Conservation (phyloP, 2,329 filamentous ascomycete genomes). For the Aureobasidium subglaciale region DNA sequence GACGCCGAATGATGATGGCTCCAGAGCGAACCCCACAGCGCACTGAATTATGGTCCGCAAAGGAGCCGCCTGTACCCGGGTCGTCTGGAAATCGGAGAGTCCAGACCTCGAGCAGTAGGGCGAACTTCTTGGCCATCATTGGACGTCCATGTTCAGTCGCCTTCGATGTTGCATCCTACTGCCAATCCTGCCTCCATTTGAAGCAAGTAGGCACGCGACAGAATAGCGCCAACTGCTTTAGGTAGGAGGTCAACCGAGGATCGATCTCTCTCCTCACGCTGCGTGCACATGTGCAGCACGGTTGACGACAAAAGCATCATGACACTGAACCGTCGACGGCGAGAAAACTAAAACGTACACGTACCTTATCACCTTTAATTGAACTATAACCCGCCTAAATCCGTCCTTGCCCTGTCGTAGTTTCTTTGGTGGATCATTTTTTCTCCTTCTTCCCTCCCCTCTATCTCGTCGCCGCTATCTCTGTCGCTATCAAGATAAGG, state of each 20-base stretch:
- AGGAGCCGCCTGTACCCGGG: background rate
- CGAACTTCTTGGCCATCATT: background rate
- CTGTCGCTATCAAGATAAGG: conserved; percentile 13
- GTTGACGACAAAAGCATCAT: conserved; percentile 7
- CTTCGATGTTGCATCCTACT: background rate
- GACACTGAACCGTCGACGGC: conserved; percentile 2
- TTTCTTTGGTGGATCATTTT: background rate
- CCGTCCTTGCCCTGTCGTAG: background rate
- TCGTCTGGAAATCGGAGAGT: background rate
- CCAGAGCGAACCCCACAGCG: background rate
- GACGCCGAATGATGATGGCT: background rate
- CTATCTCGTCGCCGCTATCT: conserved; percentile 9
- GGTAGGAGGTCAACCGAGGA: conserved; percentile 3
- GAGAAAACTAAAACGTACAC: conserved; percentile 9
- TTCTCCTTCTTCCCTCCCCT: background rate
- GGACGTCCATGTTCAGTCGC: background rate
- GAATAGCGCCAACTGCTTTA: conserved; percentile 5
- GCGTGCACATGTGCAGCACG: background rate
- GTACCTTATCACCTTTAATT: background rate
- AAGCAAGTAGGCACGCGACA: conserved; percentile 4
- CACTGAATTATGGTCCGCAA: background rate
- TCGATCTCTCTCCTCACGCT: background rate
- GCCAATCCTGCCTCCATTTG: conserved; percentile 1
- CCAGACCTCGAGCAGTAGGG: background rate
- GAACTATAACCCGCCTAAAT: conserved; percentile 1